Conservation (phyloP, 2,329 filamentous ascomycete genomes). For the Colletotrichum lini region DNA sequence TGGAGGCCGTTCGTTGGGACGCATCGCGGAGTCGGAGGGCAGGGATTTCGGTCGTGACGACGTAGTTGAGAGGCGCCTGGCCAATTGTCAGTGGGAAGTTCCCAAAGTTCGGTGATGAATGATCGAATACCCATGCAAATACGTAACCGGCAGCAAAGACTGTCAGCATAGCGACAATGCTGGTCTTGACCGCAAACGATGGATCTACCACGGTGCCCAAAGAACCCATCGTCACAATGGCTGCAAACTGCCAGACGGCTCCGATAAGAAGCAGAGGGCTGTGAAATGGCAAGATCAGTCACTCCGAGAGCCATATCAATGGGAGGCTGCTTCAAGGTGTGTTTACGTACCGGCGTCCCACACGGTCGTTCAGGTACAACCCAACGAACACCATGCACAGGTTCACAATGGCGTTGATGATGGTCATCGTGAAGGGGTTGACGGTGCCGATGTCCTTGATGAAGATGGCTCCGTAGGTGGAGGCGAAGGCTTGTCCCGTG, state of each 20-base stretch:
- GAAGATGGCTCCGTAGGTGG: conserved; percentile 46
- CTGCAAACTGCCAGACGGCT: conserved; percentile 27
- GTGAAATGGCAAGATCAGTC: neutral
- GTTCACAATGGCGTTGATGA: conserved; percentile 34
- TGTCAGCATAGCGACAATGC: conserved; percentile 52
- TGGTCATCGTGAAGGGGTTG: conserved; percentile 49
- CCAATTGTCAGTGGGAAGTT: neutral
- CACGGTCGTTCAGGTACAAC: conserved; percentile 31
- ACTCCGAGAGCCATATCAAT: neutral
- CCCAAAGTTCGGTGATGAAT: neutral
- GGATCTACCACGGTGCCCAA: conserved; percentile 40
- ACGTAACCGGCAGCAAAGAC: conserved; percentile 52
- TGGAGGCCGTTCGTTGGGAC: conserved; percentile 38
- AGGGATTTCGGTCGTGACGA: conserved; percentile 54
- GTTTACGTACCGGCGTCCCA: conserved; percentile 39
- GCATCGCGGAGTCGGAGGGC: conserved; percentile 36
- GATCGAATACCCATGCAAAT: conserved; percentile 48
- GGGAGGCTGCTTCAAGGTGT: too few relatives aligned
- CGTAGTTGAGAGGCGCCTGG: conserved; percentile 52
- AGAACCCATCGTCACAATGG: conserved; percentile 41
- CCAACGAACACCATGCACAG: conserved; percentile 26
- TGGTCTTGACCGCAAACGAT: conserved; percentile 44
- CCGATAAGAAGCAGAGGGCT: conserved; percentile 30
- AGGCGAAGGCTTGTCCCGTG: conserved; percentile 44
- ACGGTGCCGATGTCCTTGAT: conserved; percentile 49